Base-by-base conservation (phyloP, 2,329 filamentous ascomycete species). In the Paraphoma chrysanthemicola region DNA sequence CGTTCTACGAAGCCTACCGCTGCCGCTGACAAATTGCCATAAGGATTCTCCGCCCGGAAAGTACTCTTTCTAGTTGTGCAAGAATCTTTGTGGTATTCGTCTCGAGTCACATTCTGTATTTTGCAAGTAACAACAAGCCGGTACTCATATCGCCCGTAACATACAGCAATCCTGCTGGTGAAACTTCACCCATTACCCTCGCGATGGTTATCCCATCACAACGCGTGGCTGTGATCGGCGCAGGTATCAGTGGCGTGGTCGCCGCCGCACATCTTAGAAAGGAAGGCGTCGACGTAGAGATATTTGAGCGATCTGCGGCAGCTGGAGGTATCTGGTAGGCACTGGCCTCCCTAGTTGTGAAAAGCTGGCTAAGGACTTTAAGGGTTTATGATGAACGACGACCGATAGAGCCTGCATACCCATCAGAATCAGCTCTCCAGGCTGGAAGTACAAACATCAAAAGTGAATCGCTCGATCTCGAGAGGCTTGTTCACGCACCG, bases 271-370 rank as follows among this genome's bases (percentile, higher is more conserved):
- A 77, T 57, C 54, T 77, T 9, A 68, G 63, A 33, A 72, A 62
- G 12, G 71, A 74, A 54, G 69, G 69, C 2, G n/a, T 77, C 8
- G 76, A 85, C 8, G 82, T 86, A 1, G 82, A 79, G 0, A 79
- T 87, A 0, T 86, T 83, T 59, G 85, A 88, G 59, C 77, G 85
- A 51, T 81, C 79, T 4, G 74, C 75, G 51, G 78, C 75, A 14
- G 77, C 80, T n/a, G 85, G 85, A 2, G 85, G 85, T 12, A 79
- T 85, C 29, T 87, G 85, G 85, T 85, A 74, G 48, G n/a, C 7
- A 17, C 78, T 63, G 14, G 49, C 1, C 7, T 16, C 4, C 9
- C 2, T 16, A 2, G 17, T 42, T 9, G 0, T n/a, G n/a, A 7
- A 10, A 6, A 9, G 29, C 23, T 6, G 2, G 1, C 16, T 59